Evolutionary conservation across 2,329 filamentous ascomycete genomes (phyloP).

Genomic region (Fusarium transvaalense): DNA sequence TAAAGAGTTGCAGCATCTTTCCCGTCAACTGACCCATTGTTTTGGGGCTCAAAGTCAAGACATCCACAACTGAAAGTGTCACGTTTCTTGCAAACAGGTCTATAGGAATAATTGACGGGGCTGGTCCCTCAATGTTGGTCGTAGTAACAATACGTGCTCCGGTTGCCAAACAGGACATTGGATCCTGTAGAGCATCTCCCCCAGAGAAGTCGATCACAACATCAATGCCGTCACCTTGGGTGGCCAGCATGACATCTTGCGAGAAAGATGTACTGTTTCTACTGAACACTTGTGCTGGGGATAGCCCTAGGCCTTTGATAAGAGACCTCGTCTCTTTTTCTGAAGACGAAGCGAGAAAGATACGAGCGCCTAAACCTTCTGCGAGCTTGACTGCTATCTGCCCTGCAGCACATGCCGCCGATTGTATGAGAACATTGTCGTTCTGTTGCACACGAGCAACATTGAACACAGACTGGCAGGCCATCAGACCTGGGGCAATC

Average conservation of each 20-base stretch:
- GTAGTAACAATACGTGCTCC: no score
- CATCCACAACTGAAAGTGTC: neutral
- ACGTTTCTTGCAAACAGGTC: neutral
- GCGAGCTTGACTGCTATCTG: neutral
- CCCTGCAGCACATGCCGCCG: rapidly evolving
- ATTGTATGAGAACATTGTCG: neutral
- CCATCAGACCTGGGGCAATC: neutral
- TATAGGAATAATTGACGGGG: no score
- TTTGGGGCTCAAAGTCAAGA: neutral
- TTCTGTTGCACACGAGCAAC: neutral
- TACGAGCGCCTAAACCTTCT: rapidly evolving
- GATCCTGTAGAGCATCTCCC: no score
- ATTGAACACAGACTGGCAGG: neutral
- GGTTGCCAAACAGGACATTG: no score
- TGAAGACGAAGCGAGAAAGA: rapidly evolving
- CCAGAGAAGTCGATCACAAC: no score
- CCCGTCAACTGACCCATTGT: rapidly evolving
- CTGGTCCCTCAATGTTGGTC: no score
- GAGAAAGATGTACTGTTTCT: rapidly evolving
- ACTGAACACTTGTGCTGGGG: rapidly evolving
- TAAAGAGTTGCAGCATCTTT: neutral
- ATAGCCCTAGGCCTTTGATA: rapidly evolving
- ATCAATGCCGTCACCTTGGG: no score
- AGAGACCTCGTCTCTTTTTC: neutral
- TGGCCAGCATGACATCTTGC: neutral